These are phyloP conservation scores for Pharnaceum exiguum DNA, from an alignment of 148 eudicot genomes.

Conservation along the genomic window DNA sequence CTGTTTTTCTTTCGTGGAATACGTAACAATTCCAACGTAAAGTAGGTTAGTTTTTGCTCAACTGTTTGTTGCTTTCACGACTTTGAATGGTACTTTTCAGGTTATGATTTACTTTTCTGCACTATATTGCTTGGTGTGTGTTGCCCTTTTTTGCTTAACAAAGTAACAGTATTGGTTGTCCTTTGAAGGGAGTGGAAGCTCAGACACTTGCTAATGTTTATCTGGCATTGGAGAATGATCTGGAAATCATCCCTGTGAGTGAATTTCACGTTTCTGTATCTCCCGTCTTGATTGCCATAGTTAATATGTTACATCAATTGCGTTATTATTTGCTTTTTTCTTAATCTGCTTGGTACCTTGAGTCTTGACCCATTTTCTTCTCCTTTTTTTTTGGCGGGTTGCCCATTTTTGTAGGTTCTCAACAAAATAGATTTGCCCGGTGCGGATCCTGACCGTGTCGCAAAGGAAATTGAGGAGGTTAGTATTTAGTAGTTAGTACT, in stretches of 20 bases:
- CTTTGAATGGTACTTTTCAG: neutral
- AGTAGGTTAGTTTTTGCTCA: neutral
- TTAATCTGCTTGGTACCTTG: neutral
- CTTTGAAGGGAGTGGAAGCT: conserved; percentile 94
- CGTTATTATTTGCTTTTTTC: neutral
- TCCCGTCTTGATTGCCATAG: neutral
- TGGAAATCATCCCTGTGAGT: conserved; percentile 93
- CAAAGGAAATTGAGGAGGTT: conserved; percentile 96
- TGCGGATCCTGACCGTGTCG: conserved; percentile 86
- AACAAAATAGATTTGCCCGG: conserved; percentile 98
- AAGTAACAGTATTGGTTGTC: too few species aligned
- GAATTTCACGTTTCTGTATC: neutral
- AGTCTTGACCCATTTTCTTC: neutral
- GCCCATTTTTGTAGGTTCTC: conserved; percentile 56
- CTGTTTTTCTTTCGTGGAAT: too few species aligned
- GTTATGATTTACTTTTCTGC: too few species aligned
- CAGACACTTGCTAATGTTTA: conserved; percentile 97
- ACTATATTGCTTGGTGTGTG: too few species aligned
- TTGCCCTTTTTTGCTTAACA: too few species aligned
- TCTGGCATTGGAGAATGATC: conserved; percentile 91
- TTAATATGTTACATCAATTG: neutral
- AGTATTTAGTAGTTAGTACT: conserved; percentile 15
- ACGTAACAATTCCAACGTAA: neutral
- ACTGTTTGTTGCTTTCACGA: neutral
- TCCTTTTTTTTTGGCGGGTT: neutral